A percentile compares a stretch with the other conserved stretches of the same genome.
These are phyloP conservation scores for Eimeria sp. DNA, from an alignment of 169 alveolate species.

Conservation along the genomic window DNA sequence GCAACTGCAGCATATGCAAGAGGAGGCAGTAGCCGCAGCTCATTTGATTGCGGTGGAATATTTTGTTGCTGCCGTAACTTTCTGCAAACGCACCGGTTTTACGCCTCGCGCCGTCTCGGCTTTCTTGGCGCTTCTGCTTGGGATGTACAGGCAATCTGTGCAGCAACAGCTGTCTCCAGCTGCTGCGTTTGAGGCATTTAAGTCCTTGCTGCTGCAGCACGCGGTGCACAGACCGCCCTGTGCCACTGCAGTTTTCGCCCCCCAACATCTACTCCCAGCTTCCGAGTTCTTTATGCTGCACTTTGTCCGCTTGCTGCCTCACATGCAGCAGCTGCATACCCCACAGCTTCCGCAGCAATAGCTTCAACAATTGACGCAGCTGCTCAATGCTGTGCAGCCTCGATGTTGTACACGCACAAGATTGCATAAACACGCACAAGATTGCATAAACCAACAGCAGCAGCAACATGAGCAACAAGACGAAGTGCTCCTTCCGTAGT, in stretches of 20 bases:
- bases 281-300: background rate
- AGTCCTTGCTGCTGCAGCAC: constrained; percentile 40
- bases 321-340: constrained; percentile 45
- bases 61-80: constrained; percentile 25
- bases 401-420: too few relatives aligned
- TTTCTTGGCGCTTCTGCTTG: constrained; percentile 36
- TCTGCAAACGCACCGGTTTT: constrained; percentile 17
- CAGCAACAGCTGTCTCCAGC: background rate
- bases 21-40: constrained; percentile 13
- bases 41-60: constrained; percentile 29
- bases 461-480: too few relatives aligned
- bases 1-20: constrained; percentile 2
- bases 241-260: constrained; percentile 45
- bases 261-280: constrained; percentile 21
- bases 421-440: too few relatives aligned
- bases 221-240: constrained; percentile 60
- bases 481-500: background rate
- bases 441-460: too few relatives aligned
- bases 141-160: constrained; percentile 14
- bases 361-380: background rate
- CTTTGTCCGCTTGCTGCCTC: constrained; percentile 47
- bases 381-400: too few relatives aligned
- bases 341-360: constrained; percentile 10
- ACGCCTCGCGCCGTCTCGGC: constrained; percentile 57
- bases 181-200: constrained; percentile 1